Conservation (phyloP, 768 basidiomycete species). For the Macrolepiota dolichaula region DNA sequence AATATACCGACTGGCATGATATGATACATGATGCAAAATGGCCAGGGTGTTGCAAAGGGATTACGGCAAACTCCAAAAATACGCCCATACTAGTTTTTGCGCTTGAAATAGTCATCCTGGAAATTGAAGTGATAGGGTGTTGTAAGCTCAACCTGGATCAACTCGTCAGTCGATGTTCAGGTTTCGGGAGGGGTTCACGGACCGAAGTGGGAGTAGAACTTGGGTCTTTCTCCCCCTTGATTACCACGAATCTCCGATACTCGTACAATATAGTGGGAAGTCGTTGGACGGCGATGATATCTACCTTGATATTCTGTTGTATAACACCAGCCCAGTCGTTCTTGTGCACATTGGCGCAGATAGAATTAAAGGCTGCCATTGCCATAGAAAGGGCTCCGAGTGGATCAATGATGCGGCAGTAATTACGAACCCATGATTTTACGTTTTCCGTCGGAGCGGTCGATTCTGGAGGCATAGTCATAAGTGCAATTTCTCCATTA, state of each 20-base stretch:
- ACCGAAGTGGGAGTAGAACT: slow-evolving; percentile 39
- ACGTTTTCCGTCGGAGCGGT: slow-evolving; percentile 15
- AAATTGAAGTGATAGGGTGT: slow-evolving; percentile 47
- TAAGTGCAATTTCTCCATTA: slow-evolving; percentile 52
- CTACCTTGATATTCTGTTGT: slow-evolving; percentile 42
- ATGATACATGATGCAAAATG: background rate
- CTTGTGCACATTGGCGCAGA: slow-evolving; percentile 28
- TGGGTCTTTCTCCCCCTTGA: slow-evolving; percentile 37
- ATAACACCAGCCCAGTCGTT: slow-evolving; percentile 33
- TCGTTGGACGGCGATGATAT: slow-evolving; percentile 51
- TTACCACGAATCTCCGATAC: slow-evolving; percentile 65
- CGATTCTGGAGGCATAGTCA: slow-evolving; percentile 43
- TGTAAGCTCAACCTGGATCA: slow-evolving; percentile 54
- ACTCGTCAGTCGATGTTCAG: slow-evolving; percentile 1
- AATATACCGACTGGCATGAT: background rate
- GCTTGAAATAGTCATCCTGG: slow-evolving; percentile 40
- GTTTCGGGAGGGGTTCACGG: slow-evolving; percentile 22
- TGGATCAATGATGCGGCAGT: slow-evolving; percentile 29
- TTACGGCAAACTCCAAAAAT: background rate
- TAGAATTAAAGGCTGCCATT: slow-evolving; percentile 34
- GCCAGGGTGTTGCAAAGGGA: background rate
- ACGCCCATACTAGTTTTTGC: background rate
- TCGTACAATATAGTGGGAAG: slow-evolving; percentile 61
- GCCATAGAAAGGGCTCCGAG: slow-evolving; percentile 42
- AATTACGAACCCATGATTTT: slow-evolving; percentile 37